Conservation (phyloP, 352 stramenopile species). For the Pythium aphanidermatum region DNA sequence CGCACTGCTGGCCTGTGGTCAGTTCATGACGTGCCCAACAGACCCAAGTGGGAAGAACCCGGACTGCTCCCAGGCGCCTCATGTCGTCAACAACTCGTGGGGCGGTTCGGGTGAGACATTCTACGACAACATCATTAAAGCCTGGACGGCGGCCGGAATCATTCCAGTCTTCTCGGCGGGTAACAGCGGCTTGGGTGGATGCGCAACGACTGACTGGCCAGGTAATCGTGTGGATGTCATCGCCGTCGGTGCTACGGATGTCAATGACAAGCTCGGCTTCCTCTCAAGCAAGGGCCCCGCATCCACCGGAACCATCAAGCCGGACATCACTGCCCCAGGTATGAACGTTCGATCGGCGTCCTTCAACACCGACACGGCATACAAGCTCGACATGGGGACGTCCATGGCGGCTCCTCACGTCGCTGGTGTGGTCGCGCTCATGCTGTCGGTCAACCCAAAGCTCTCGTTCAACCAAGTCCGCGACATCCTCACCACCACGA, state of each 20-base stretch:
- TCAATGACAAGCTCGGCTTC: background rate
- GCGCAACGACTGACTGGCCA: background rate
- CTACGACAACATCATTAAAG: background rate
- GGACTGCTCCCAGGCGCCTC: background rate
- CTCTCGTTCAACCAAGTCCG: background rate
- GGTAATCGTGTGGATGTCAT: background rate
- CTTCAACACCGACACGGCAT: background rate
- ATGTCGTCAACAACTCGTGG: slow-evolving; percentile 1
- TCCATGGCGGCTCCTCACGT: background rate
- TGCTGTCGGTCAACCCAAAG: background rate
- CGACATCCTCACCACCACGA: background rate
- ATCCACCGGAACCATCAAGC: background rate
- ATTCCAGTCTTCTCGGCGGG: background rate
- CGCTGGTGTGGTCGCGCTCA: background rate
- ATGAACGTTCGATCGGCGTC: background rate
- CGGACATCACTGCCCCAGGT: background rate
- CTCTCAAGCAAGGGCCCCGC: background rate
- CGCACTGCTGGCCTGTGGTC: slow-evolving; percentile 4
- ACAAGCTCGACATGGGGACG: background rate
- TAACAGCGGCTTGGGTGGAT: background rate
- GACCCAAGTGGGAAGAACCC: background rate
- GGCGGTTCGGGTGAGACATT: background rate
- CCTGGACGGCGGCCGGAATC: background rate
- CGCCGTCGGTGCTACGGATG: background rate
- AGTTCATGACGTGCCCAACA: slow-evolving; percentile 1